Evolutionary conservation across 345 rosid genomes (phyloP), one percentile per base, ranked within the genome.

Genomic region (Camelina neglecta): DNA sequence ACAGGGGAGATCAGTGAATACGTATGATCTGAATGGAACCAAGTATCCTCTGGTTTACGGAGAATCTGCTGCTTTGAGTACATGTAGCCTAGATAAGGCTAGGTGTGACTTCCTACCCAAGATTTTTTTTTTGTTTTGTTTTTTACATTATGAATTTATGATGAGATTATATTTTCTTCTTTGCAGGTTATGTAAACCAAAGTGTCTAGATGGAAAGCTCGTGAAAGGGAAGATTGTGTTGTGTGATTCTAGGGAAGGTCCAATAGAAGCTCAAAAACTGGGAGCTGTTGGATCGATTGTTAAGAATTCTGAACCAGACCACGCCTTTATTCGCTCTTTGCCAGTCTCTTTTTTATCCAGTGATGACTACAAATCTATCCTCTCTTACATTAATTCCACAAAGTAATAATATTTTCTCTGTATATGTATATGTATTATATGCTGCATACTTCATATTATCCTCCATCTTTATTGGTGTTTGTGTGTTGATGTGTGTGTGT

Each of bases 171-270:
- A 1, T 9, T 2, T 5, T 39, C 11, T 2, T 8, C 8, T 9
- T 69, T 55, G 42, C 68, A 82, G 85, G 54, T 6, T 15, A 23
- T 85, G 88, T 31, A 2, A 2, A 39, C 5, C 4, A 26, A 12
- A 16, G 15, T 83, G 85, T 36, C 33, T 85, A 5, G 45, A 80
- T 20, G 23, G 63, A 33, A 73, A 73, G 6, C 18, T 62, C 11
- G 80, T 83, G 36, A 80, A 77, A 57, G 84, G 80, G 38, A 83
- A 83, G 73, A 85, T 83, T 62, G 76, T 83, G 29, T 7, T 81
- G 23, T 83, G 86, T 44, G 72, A 73, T 21, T 6, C 2, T 2
- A 0, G 0, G 1, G 0, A 0, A 0, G 82, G 81, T 31, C 24
- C 2, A 5, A 4, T 6, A 20, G 68, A 16, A 31, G 76, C 81